phyloP scores from a whole-genome alignment of 192 early-diverging fungal genomes.

The Coemansia guatemalensis region DNA sequence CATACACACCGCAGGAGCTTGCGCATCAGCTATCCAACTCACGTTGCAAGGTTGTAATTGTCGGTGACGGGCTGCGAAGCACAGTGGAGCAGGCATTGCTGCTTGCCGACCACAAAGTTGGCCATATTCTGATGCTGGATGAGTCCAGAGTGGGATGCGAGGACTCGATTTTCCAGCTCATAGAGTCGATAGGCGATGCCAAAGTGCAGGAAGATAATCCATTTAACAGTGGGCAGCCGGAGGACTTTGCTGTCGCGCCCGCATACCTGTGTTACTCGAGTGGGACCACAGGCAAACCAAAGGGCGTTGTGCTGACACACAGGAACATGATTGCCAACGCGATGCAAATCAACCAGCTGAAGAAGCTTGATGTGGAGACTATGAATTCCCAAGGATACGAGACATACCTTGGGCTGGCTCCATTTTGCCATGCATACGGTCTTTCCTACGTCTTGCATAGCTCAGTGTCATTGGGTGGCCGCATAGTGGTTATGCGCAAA shows the following conservation, averaged over 20 bases:
- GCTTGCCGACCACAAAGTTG: conserved; percentile 20
- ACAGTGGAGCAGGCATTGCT: conserved; percentile 21
- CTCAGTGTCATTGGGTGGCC: conserved; percentile 40
- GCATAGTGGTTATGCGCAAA: conserved; percentile 69
- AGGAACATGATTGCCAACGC: conserved; percentile 69
- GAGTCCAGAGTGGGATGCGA: conserved; percentile 6
- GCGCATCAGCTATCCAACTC: conserved; percentile 76
- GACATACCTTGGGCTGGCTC: conserved; percentile 54
- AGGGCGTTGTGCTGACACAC: conserved; percentile 68
- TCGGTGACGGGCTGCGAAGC: conserved; percentile 41
- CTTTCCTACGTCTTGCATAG: conserved; percentile 58
- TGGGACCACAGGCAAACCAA: conserved; percentile 69
- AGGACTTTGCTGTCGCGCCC: conserved; percentile 18
- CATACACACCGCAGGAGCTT: conserved; percentile 77
- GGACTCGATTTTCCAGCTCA: conserved; percentile 19
- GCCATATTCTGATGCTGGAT: conserved; percentile 43
- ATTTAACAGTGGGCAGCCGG: conserved; percentile 4
- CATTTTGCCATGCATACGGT: conserved; percentile 76
- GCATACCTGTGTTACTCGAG: conserved; percentile 72
- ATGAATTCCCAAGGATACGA: conserved; percentile 53
- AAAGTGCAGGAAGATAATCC: background rate
- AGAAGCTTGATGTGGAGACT: conserved; percentile 22
- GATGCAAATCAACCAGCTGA: conserved; percentile 51
- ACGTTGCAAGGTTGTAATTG: conserved; percentile 65
- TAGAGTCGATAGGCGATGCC: background rate